Percentiles rank a stretch among this genome's conserved stretches.
Evolutionary conservation across 2,329 filamentous ascomycete genomes (phyloP).

Genomic region (Ustulina deusta): DNA sequence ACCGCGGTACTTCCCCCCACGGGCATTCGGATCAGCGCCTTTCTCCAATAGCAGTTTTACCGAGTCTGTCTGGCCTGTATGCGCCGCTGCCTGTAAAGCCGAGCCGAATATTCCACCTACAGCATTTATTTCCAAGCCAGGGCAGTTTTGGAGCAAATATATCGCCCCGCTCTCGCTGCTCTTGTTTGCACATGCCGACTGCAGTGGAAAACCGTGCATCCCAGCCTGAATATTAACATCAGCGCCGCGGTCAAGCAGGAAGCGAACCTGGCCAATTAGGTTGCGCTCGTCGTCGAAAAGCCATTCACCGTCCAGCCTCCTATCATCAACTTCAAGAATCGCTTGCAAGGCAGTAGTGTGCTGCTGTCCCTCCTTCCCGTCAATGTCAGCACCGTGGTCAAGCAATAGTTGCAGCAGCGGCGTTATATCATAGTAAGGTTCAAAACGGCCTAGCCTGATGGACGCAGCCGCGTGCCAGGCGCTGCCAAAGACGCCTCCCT

Average conservation of each 20-base stretch:
- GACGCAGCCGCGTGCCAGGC: conserved; percentile 1
- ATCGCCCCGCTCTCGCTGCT: not conserved
- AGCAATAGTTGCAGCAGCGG: not conserved
- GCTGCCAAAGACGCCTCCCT: conserved; percentile 5
- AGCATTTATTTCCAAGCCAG: not conserved
- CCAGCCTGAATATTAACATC: not conserved
- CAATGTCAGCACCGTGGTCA: not conserved
- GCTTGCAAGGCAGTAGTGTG: not conserved
- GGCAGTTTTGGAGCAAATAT: conserved; percentile 8
- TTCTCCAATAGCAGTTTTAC: conserved; percentile 4
- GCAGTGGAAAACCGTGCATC: conserved; percentile 7
- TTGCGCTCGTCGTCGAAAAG: not conserved
- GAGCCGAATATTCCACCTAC: conserved; percentile 1
- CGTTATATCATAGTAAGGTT: not conserved
- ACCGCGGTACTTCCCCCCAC: conserved; percentile 18
- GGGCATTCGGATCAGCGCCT: not conserved
- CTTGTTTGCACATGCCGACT: conserved; percentile 9
- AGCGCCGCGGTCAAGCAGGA: conserved; percentile 8
- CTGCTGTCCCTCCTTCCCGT: not conserved
- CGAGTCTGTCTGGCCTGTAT: not conserved
- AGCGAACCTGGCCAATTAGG: not conserved
- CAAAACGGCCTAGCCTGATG: rapidly evolving
- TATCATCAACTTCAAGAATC: not conserved
- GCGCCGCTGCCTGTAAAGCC: conserved; percentile 19
- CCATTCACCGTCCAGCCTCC: too few relatives aligned